Conservation (phyloP, 2,329 filamentous ascomycete genomes). For the Verticillium zaregamsianum region DNA sequence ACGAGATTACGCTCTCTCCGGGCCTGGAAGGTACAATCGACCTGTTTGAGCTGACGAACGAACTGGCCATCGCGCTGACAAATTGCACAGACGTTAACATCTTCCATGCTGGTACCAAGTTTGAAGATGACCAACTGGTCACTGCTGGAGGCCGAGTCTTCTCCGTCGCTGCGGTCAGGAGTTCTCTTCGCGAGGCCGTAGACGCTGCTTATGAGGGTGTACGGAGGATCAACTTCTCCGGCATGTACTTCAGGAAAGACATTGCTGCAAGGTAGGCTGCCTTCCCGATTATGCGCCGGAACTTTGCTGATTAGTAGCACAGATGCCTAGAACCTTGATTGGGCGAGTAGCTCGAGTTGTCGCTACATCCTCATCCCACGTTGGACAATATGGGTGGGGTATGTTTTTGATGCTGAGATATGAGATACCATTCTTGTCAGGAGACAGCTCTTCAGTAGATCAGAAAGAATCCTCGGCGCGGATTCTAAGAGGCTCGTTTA, state of each 20-base stretch:
- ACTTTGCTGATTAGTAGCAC: too few species aligned
- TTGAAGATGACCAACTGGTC: conserved; percentile 59
- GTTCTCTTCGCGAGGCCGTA: conserved; percentile 75
- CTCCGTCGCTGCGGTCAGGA: conserved; percentile 74
- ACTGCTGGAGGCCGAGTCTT: conserved; percentile 90
- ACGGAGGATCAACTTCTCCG: conserved; percentile 73
- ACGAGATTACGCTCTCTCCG: conserved; percentile 44
- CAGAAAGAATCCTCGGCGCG: too few species aligned
- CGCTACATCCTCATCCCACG: neutral
- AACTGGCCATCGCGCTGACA: neutral
- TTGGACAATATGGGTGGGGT: too few species aligned
- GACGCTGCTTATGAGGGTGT: conserved; percentile 84
- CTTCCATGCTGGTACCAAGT: conserved; percentile 87
- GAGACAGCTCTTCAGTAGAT: too few species aligned
- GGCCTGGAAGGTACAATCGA: neutral
- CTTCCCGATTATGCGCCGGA: too few species aligned
- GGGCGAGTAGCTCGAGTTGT: too few species aligned
- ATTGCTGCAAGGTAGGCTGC: too few species aligned
- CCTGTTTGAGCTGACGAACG: too few species aligned
- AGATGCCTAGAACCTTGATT: too few species aligned
- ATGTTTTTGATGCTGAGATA: too few species aligned
- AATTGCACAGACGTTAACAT: conserved; percentile 52
- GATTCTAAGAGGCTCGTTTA: too few species aligned
- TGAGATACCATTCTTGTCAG: too few species aligned
- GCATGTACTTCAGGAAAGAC: conserved; percentile 89